Evolutionary conservation across 2,329 filamentous ascomycete genomes (phyloP), one percentile per base, ranked within the genome.

Genomic region (Huntiella omanensis): DNA sequence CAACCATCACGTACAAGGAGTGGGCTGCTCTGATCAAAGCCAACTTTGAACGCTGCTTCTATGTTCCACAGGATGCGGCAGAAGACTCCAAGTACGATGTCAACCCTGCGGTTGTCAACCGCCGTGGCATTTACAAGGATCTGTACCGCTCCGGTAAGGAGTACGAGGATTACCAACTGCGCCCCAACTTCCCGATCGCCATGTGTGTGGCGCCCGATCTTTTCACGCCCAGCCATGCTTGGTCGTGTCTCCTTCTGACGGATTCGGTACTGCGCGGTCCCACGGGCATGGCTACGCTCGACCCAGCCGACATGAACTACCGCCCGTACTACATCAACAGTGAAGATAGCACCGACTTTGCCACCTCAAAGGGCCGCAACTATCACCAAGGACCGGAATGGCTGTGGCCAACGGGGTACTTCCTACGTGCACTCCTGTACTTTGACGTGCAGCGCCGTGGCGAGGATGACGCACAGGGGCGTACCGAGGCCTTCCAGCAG

Each of bases 381-480:
- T 98, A 98, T 64, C 91, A 98, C 61, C 88, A 96, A 61, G 91
- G 91, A 4, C 92, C 91, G 0, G 91, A 98, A 61, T 98, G 91
- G 91, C 66, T 95, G 17, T 98, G 91, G 91, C 92, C 88, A 0
- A 88, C 85, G 1, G 91, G 91, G 4, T 98, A 86, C 67, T 98
- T 94, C 69, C 69, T 95, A 16, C 78, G 92, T 42, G 91, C 91
- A 1, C 66, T 98, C 53, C 71, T 98, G 52, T 83, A 86, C 60
- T 96, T 96, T 56, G 86, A 95, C 59, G 65, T 96, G 43, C 70
- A 73, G 65, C 70, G 86, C 28, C 72, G 84, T 42, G 70, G 71
- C 51, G n/a, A 36, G 34, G 19, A 11, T 16, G 45, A 41, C 16
- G 16, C 19, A 11, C 36, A 41, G 6, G 43, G 43, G 8, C 73